Percentiles rank a stretch among this genome's conserved stretches.
Evolutionary conservation across 2,329 filamentous ascomycete species (phyloP).

Genomic region (Pseudogymnoascus sp.): DNA sequence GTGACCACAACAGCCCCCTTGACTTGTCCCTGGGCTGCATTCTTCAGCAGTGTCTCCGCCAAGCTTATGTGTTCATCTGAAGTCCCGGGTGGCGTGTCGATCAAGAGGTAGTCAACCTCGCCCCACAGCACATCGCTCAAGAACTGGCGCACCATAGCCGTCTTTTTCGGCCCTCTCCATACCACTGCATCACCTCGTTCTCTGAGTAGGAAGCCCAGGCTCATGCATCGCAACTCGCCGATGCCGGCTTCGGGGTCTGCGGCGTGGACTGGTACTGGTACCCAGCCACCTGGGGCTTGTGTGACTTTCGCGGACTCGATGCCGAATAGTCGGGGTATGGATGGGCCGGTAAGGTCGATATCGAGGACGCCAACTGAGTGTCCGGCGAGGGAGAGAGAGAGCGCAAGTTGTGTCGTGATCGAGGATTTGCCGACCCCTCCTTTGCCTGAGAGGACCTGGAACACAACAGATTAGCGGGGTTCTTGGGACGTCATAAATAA

Average conservation of each 20-base stretch:
- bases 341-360: slow-evolving; percentile 90
- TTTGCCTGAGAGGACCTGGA: slow-evolving; percentile 78
- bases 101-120: slow-evolving; percentile 79
- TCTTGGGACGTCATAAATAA: slow-evolving; percentile 14
- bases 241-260: slow-evolving; percentile 42
- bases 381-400: slow-evolving; percentile 77
- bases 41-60: slow-evolving; percentile 69
- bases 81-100: slow-evolving; percentile 93
- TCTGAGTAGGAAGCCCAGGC: slow-evolving; percentile 79
- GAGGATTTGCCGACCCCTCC: slow-evolving; percentile 97
- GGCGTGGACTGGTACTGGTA: slow-evolving; percentile 76
- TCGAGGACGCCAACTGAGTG: slow-evolving; percentile 91
- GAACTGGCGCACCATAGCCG: slow-evolving; percentile 96
- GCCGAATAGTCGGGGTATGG: slow-evolving; percentile 88
- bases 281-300: slow-evolving; percentile 85
- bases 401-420: slow-evolving; percentile 89
- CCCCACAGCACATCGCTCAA: slow-evolving; percentile 85
- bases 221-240: slow-evolving; percentile 75
- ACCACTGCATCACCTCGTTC: slow-evolving; percentile 84
- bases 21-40: slow-evolving; percentile 57
- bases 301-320: slow-evolving; percentile 84
- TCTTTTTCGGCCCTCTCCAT: slow-evolving; percentile 97
- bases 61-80: slow-evolving; percentile 96
- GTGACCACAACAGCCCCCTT: slow-evolving; percentile 90
- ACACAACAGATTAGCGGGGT: neutral